Conservation (phyloP, 192 early-diverging fungal genomes). For the Dimargaris verticillata region DNA sequence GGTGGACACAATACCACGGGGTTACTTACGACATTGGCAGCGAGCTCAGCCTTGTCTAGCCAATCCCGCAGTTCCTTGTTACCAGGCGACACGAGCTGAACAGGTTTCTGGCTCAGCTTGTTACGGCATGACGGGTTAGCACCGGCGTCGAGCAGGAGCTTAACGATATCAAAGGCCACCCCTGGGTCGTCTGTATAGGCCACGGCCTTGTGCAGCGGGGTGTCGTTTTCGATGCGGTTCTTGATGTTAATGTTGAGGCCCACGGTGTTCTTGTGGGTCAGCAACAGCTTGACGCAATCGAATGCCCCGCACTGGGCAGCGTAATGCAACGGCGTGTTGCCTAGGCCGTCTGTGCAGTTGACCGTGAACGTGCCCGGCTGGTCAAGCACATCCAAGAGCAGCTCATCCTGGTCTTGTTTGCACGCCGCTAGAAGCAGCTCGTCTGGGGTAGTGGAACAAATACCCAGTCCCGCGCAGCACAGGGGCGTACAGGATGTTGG, state of each 20-base stretch:
- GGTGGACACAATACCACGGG: too few relatives aligned
- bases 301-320: constrained; percentile 39
- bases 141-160: constrained; percentile 33
- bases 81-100: background rate
- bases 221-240: constrained; percentile 35
- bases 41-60: constrained; percentile 8
- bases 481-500: too few relatives aligned
- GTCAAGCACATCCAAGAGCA: constrained; percentile 39
- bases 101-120: constrained; percentile 15
- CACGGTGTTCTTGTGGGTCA: constrained; percentile 16
- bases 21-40: background rate
- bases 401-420: constrained; percentile 48
- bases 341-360: constrained; percentile 42
- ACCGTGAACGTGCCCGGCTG: constrained; percentile 30
- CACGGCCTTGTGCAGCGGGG: constrained; percentile 54
- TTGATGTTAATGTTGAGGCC: constrained; percentile 37
- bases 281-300: constrained; percentile 39
- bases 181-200: constrained; percentile 33
- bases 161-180: constrained; percentile 37
- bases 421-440: constrained; percentile 53
- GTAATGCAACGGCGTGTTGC: constrained; percentile 51
- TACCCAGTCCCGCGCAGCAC: too few relatives aligned
- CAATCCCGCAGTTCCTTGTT: constrained; percentile 2
- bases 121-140: constrained; percentile 30
- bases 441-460: constrained; percentile 14